phyloP scores from a whole-genome alignment of 306 rosid genomes.

The Vachellia pachyceras region DNA sequence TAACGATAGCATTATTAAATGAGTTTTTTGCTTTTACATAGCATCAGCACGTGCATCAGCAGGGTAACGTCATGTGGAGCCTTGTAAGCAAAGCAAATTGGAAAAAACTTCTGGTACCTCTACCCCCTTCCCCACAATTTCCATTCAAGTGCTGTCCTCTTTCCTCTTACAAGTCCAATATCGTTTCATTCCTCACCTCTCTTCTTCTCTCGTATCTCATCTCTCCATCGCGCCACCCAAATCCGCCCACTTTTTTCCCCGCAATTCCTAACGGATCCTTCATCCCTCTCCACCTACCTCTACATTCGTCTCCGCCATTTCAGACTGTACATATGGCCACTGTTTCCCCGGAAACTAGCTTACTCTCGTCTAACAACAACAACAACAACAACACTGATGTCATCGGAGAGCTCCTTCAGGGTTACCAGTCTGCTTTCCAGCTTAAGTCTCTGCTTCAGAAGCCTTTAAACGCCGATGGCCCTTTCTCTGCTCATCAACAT shows the following conservation, averaged over 20 bases:
- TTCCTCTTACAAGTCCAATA: constrained; percentile 44
- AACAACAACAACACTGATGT: constrained; percentile 10
- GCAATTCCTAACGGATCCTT: constrained; percentile 12
- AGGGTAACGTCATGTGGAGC: constrained; percentile 42
- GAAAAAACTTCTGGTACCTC: neutral
- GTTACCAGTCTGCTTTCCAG: constrained; percentile 48
- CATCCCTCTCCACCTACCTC: neutral
- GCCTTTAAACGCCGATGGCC: constrained; percentile 4
- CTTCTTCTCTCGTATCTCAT: neutral
- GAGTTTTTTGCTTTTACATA: too few relatives aligned
- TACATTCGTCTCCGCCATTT: neutral
- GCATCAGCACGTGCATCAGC: constrained; percentile 34
- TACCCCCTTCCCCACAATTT: constrained; percentile 51
- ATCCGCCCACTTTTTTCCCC: neutral
- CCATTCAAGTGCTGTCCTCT: constrained; percentile 48
- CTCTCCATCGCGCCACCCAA: neutral
- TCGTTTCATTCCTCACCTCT: constrained; percentile 47
- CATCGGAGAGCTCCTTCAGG: constrained; percentile 46
- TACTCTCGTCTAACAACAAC: neutral
- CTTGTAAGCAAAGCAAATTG: constrained; percentile 33
- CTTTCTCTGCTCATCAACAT: constrained; percentile 49
- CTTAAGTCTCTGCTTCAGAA: constrained; percentile 54
- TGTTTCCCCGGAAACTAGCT: neutral
- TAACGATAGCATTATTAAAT: too few relatives aligned
- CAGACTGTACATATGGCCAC: constrained; percentile 35